These are phyloP conservation scores for Sistotremastrum suecicum DNA, from an alignment of 768 basidiomycete genomes.

Conservation along the genomic window DNA sequence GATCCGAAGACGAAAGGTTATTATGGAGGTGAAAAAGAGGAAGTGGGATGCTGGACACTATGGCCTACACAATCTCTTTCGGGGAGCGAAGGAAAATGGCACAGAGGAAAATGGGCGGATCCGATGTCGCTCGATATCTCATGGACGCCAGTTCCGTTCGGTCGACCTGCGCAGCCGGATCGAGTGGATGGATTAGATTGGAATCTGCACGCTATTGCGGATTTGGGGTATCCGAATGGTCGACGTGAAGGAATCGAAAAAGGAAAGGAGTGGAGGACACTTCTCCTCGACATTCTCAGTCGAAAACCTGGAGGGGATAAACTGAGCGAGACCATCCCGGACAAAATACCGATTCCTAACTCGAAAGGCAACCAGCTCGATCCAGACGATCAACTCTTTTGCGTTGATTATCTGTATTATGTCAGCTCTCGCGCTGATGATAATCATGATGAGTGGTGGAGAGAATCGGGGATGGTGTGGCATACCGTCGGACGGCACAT, in stretches of 20 bases:
- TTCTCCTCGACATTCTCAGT: constrained; percentile 20
- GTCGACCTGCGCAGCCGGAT: constrained; percentile 8
- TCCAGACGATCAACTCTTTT: constrained; percentile 26
- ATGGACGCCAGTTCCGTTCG: constrained; percentile 16
- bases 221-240: constrained; percentile 22
- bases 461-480: constrained; percentile 9
- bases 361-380: constrained; percentile 12
- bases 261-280: constrained; percentile 19
- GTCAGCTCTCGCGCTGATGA: constrained; percentile 17
- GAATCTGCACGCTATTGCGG: constrained; percentile 7
- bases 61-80: constrained; percentile 21
- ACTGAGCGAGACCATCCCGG: constrained; percentile 12
- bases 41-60: constrained; percentile 28
- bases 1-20: not conserved
- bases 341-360: constrained; percentile 13
- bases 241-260: constrained; percentile 19
- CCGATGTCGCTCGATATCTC: constrained; percentile 12
- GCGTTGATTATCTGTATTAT: constrained; percentile 28
- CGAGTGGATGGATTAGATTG: not conserved
- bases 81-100: constrained; percentile 7
- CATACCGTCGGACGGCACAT: constrained; percentile 7
- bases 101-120: too few relatives aligned
- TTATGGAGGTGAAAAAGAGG: constrained; percentile 15
- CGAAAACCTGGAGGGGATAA: constrained; percentile 1
- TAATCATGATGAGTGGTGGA: constrained; percentile 9